phyloP scores from a whole-genome alignment of 2,329 filamentous ascomycete genomes.

The Paecilomyces niveus region DNA sequence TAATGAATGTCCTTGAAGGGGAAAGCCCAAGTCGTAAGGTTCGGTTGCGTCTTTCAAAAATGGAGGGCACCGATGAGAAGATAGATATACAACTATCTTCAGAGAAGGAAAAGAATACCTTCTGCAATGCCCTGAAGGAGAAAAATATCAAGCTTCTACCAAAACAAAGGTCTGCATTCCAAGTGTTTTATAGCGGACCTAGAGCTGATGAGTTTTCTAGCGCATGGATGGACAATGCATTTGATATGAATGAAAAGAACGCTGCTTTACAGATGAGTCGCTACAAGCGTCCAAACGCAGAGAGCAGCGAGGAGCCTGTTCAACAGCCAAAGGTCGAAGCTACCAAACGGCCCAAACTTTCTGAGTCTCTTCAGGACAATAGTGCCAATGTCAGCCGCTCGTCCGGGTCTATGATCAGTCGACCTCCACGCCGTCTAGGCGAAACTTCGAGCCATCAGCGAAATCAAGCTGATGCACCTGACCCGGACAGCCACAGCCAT shows the following conservation, averaged over 20 bases:
- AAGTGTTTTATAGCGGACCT: neutral
- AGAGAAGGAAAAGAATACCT: constrained; percentile 11
- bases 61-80: constrained; percentile 8
- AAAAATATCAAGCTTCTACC: constrained; percentile 6
- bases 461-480: neutral
- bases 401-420: neutral
- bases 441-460: neutral
- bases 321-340: constrained; percentile 5
- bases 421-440: constrained; percentile 5
- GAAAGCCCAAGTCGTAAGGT: constrained; percentile 19
- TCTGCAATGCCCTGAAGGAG: constrained; percentile 12
- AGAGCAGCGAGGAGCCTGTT: constrained; percentile 3
- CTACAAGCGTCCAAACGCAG: constrained; percentile 10
- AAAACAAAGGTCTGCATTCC: constrained; percentile 19
- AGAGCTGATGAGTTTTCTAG: constrained; percentile 15
- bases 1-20: constrained; percentile 14
- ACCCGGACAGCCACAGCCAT: constrained; percentile 6
- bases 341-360: constrained; percentile 22
- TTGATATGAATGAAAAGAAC: constrained; percentile 13
- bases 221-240: constrained; percentile 26
- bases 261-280: constrained; percentile 2
- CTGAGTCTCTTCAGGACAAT: constrained; percentile 20
- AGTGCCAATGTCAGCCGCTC: constrained; percentile 4
- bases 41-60: constrained; percentile 18
- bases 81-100: constrained; percentile 24